Evolutionary conservation across 257 asterid genomes (phyloP).

Genomic region (Linderniella brevidens): DNA sequence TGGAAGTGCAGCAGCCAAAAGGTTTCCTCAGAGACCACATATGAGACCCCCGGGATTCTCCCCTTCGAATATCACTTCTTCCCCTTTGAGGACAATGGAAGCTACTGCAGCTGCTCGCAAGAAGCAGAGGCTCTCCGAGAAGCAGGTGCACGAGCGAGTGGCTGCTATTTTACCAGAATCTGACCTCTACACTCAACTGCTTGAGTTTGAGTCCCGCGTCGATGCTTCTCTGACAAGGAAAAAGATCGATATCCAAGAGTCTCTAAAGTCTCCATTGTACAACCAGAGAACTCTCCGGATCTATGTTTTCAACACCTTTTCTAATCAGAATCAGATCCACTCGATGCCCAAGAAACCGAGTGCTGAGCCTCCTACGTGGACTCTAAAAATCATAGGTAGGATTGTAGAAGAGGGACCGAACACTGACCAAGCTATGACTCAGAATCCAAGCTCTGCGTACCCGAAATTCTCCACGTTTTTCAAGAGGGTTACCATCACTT

Average conservation of each 20-base stretch:
- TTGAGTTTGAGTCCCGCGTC: slow-evolving; percentile 63
- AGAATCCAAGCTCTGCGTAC: slow-evolving; percentile 36
- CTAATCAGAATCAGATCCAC: slow-evolving; percentile 60
- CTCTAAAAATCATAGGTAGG: slow-evolving; percentile 65
- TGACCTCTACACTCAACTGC: slow-evolving; percentile 72
- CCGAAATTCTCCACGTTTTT: slow-evolving; percentile 66
- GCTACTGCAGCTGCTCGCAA: slow-evolving; percentile 70
- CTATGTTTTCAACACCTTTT: slow-evolving; percentile 55
- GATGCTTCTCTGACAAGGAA: slow-evolving; percentile 62
- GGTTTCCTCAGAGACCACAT: slow-evolving; percentile 80
- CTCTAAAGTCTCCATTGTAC: slow-evolving; percentile 43
- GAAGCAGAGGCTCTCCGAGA: slow-evolving; percentile 95
- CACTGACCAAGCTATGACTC: slow-evolving; percentile 56
- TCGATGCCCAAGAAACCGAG: slow-evolving; percentile 51
- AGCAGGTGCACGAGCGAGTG: slow-evolving; percentile 76
- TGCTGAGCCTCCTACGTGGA: slow-evolving; percentile 71
- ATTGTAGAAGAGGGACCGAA: slow-evolving; percentile 70
- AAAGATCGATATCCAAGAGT: slow-evolving; percentile 69
- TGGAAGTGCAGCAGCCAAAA: slow-evolving; percentile 37
- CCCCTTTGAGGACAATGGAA: slow-evolving; percentile 75
- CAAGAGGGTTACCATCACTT: slow-evolving; percentile 54
- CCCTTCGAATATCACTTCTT: slow-evolving; percentile 12
- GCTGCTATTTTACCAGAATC: slow-evolving; percentile 96
- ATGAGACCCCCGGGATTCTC: slow-evolving; percentile 63
- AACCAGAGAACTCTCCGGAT: slow-evolving; percentile 58